Evolutionary conservation across 768 basidiomycete genomes (phyloP).

Genomic region (Naganishia vaughanmartiniae): DNA sequence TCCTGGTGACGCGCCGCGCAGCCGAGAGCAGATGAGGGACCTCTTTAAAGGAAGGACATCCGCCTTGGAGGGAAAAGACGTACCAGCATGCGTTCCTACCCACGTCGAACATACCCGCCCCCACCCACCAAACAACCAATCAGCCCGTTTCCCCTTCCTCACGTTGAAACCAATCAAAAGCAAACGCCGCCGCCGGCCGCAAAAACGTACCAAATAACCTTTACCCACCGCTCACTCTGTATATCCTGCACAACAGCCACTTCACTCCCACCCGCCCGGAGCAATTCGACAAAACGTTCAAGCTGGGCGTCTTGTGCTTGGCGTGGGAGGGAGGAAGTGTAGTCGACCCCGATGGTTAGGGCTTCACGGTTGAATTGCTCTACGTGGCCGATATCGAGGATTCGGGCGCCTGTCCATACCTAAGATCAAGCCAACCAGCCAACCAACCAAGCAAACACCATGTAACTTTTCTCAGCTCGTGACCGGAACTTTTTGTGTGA

Average conservation of each 20-base stretch:
- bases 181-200: no score
- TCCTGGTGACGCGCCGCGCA: constrained; percentile 35
- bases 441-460: no score
- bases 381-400: constrained; percentile 34
- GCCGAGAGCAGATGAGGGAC: no score
- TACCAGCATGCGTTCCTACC: constrained; percentile 27
- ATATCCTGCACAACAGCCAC: constrained; percentile 44
- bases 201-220: constrained; percentile 42
- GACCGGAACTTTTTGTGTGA: no score
- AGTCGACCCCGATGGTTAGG: constrained; percentile 49
- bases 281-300: constrained; percentile 36
- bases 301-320: constrained; percentile 37
- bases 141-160: no score
- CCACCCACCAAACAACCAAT: no score
- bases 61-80: not conserved
- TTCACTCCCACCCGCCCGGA: constrained; percentile 40
- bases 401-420: constrained; percentile 47
- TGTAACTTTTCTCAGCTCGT: no score
- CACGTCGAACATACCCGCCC: no score
- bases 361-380: constrained; percentile 48
- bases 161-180: no score
- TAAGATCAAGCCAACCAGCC: not conserved
- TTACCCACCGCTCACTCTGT: constrained; percentile 49
- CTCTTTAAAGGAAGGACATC: no score
- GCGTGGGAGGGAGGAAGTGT: constrained; percentile 26